These are phyloP conservation scores for Alternaria longipes DNA, from an alignment of 2,329 filamentous ascomycete genomes.

Conservation along the genomic window DNA sequence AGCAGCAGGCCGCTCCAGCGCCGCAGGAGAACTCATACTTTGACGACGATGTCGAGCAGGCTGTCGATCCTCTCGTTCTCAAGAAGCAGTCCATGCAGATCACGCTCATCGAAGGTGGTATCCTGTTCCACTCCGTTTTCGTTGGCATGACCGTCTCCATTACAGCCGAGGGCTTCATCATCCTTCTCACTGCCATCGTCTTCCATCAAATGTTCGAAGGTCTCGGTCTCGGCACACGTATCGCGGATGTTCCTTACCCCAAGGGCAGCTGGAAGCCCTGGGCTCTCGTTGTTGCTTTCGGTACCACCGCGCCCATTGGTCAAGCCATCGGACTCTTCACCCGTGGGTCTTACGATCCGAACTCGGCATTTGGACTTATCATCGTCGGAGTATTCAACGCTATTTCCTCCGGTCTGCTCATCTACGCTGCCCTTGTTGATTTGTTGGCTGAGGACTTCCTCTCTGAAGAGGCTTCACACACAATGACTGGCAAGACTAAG, in stretches of 20 bases:
- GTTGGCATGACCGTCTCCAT: conserved; percentile 70
- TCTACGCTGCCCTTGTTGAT: conserved; percentile 71
- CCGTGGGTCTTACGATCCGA: conserved; percentile 67
- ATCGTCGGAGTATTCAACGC: conserved; percentile 73
- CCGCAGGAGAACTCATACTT: conserved; percentile 47
- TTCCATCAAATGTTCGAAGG: conserved; percentile 73
- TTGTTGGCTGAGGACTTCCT: conserved; percentile 72
- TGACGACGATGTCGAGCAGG: conserved; percentile 48
- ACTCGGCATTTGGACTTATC: conserved; percentile 70
- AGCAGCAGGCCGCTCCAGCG: conserved; percentile 31
- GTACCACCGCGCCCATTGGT: conserved; percentile 70
- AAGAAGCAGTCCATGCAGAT: conserved; percentile 53
- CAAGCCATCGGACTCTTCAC: conserved; percentile 70
- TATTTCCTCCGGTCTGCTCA: conserved; percentile 69
- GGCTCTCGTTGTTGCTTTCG: conserved; percentile 69
- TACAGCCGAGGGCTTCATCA: conserved; percentile 65
- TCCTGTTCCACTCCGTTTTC: conserved; percentile 71
- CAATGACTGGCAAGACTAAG: conserved; percentile 63
- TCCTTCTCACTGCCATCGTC: conserved; percentile 67
- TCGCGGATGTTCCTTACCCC: conserved; percentile 68
- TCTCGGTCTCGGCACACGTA: conserved; percentile 68
- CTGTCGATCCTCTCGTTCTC: conserved; percentile 50
- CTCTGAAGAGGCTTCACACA: conserved; percentile 57
- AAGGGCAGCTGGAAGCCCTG: conserved; percentile 67
- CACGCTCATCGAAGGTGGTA: conserved; percentile 65